A percentile compares a stretch with the other conserved stretches of the same genome.
phyloP scores from a whole-genome alignment of 2,329 filamentous ascomycete species.

The Drechmeria coniospora region DNA sequence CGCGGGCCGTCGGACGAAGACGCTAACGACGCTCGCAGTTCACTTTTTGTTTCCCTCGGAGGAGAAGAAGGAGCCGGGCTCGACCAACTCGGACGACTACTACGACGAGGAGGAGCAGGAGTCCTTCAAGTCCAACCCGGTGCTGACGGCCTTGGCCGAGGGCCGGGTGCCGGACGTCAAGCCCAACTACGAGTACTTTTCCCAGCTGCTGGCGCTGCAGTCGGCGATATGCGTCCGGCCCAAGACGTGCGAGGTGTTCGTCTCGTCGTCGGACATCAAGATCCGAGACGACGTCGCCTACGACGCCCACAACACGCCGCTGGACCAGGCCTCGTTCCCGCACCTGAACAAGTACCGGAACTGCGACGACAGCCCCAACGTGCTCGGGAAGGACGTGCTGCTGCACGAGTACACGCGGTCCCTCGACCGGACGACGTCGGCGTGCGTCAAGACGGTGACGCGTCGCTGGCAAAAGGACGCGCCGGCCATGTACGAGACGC shows the following conservation, averaged over 20 bases:
- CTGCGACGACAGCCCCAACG: conserved; percentile 34
- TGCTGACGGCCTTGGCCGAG: conserved; percentile 45
- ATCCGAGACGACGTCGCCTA: conserved; percentile 33
- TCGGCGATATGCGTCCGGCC: conserved; percentile 37
- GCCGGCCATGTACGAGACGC: conserved; percentile 36
- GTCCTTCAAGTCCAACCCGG: conserved; percentile 50
- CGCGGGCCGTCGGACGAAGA: neutral
- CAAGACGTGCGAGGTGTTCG: conserved; percentile 44
- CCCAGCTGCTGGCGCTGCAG: conserved; percentile 37
- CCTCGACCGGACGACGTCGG: conserved; percentile 38
- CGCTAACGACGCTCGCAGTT: conserved; percentile 19
- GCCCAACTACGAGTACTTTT: conserved; percentile 48
- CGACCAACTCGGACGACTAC: conserved; percentile 44
- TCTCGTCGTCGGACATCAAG: conserved; percentile 35
- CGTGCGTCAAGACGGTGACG: conserved; percentile 36
- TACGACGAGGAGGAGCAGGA: conserved; percentile 27
- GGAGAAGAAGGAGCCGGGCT: conserved; percentile 40
- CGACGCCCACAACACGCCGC: conserved; percentile 24
- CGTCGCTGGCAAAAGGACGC: conserved; percentile 43
- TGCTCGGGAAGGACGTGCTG: conserved; percentile 34
- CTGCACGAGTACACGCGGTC: conserved; percentile 44
- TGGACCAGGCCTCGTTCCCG: conserved; percentile 35
- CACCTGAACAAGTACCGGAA: conserved; percentile 39
- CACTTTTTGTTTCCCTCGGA: conserved; percentile 45
- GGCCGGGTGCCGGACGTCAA: conserved; percentile 40